phyloP scores from a whole-genome alignment of 805 yeast species.

The Kuraishia capsulata region DNA sequence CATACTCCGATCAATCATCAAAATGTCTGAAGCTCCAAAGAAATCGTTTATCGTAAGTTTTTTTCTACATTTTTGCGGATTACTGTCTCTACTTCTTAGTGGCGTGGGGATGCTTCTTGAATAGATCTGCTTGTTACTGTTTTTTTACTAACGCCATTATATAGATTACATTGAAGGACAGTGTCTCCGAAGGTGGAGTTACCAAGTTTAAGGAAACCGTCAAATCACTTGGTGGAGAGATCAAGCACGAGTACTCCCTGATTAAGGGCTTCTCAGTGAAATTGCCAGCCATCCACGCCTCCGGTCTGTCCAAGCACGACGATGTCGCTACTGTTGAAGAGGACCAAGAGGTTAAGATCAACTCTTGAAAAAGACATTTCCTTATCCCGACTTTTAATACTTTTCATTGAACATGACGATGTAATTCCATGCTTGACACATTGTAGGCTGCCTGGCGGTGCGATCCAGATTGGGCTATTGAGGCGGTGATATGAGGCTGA shows the following conservation, averaged over 20 bases:
- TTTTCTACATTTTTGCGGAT: constrained; percentile 17
- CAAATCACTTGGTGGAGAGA: constrained; percentile 46
- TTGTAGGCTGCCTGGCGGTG: no score
- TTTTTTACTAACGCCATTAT: constrained; percentile 1
- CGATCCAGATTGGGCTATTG: no score
- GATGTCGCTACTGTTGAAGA: constrained; percentile 55
- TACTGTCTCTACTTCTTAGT: background rate
- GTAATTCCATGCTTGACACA: no score
- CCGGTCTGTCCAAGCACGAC: constrained; percentile 35
- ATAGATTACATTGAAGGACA: constrained; percentile 30
- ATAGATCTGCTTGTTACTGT: background rate
- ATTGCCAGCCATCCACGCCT: constrained; percentile 44
- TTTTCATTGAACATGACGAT: no score
- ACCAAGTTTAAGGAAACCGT: constrained; percentile 38
- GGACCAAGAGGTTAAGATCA: constrained; percentile 54
- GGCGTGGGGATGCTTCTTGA: background rate
- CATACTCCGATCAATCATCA: no score
- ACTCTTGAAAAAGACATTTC: background rate
- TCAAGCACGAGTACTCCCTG: constrained; percentile 50
- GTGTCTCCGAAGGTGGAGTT: constrained; percentile 20
- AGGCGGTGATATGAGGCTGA: no score
- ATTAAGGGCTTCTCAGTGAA: constrained; percentile 61
- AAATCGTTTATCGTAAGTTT: constrained; percentile 22
- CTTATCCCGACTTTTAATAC: background rate
- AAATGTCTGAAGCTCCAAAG: constrained; percentile 7